These are phyloP conservation scores for Jatropha podagrica DNA, from an alignment of 441 rosid species.

Conservation along the genomic window DNA sequence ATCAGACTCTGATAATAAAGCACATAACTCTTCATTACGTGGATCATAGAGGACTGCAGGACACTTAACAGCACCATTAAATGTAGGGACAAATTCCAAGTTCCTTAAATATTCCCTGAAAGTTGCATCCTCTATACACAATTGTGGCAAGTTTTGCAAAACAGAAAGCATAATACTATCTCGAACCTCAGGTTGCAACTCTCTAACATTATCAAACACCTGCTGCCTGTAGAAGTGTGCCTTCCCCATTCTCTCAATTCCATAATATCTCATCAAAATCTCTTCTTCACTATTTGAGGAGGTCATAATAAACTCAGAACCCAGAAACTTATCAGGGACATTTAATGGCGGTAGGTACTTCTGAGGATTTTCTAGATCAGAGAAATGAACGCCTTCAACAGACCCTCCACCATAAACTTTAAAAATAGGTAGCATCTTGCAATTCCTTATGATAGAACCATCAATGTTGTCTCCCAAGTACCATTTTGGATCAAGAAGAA, in stretches of 20 bases:
- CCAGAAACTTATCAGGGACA: conserved; percentile 68
- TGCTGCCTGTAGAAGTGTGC: conserved; percentile 72
- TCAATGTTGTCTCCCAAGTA: conserved; percentile 56
- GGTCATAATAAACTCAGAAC: conserved; percentile 62
- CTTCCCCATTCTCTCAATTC: conserved; percentile 84
- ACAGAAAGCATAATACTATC: conserved; percentile 77
- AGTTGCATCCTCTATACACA: conserved; percentile 74
- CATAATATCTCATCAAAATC: conserved; percentile 65
- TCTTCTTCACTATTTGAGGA: conserved; percentile 68
- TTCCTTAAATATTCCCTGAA: conserved; percentile 69
- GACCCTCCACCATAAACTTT: conserved; percentile 56
- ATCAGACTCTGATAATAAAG: conserved; percentile 80
- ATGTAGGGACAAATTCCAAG: conserved; percentile 89
- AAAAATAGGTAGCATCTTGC: conserved; percentile 80
- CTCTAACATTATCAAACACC: conserved; percentile 60
- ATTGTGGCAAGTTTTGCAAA: conserved; percentile 80
- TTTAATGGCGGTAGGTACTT: conserved; percentile 81
- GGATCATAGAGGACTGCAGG: conserved; percentile 87
- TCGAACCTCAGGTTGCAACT: conserved; percentile 78
- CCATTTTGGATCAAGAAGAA: conserved; percentile 91
- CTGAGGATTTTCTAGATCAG: conserved; percentile 74
- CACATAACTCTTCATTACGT: conserved; percentile 87
- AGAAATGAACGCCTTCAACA: conserved; percentile 52
- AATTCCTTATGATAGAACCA: conserved; percentile 53
- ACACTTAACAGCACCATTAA: conserved; percentile 58